Evolutionary conservation across 2,329 filamentous ascomycete genomes (phyloP), one percentile per base, ranked within the genome.

Genomic region (Ascochyta lentis): DNA sequence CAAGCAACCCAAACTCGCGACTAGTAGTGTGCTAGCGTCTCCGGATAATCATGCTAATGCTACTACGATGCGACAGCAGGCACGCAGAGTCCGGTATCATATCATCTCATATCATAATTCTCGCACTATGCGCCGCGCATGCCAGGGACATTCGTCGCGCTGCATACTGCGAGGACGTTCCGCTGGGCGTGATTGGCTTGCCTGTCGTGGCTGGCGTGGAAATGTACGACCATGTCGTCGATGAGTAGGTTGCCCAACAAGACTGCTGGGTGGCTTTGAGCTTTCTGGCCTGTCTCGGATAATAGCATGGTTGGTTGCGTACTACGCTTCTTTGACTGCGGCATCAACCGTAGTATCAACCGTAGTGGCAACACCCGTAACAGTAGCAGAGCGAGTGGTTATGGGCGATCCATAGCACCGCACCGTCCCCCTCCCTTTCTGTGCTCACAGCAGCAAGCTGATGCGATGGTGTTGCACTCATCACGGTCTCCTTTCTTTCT

Each of bases 111-210:
- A 48, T 44, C 24, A 50, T 47, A 51, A 16, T 23, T 6, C 42
- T 10, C 6, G 24, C 24, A 47, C 26, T 39, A 43, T 43, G 26
- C 15, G 23, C 42, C 38, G 47, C 43, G 53, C 42, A 51, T 56
- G 48, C 47, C 53, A 51, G 53, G 53, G 47, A 46, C 31, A 16
- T 23, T 26, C 1, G 47, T 56, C 19, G 53, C 42, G 53, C 53
- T 47, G 38, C 26, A 33, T 24, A 43, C 19, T 19, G n/a, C n/a
- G 38, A 49, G 43, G 53, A 39, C 37, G 7, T 27, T 43, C 53
- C 38, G 33, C 37, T 29, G 22, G 22, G 43, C 24, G 15, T 43
- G 42, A 47, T 51, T 51, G 53, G 47, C n/a, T n/a, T 19, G 33
- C 22, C 10, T 8, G 34, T n/a, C 19, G 33, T 43, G 31, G 44